phyloP scores from a whole-genome alignment of 177 flowering plant species.

The Tripterygium wilfordii region DNA sequence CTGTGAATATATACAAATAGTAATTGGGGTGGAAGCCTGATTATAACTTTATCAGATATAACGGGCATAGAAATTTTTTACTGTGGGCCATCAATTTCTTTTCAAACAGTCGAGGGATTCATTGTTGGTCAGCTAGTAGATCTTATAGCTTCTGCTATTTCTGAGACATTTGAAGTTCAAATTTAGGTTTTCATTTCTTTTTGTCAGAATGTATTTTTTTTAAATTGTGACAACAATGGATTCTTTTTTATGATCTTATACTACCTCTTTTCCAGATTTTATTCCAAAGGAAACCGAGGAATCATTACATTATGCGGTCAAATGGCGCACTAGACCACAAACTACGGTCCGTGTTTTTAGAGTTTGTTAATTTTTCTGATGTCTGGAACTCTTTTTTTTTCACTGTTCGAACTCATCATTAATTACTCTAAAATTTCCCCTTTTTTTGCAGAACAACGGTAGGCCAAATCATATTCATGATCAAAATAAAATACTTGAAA shows the following conservation, averaged over 20 bases:
- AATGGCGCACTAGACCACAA: slow-evolving; percentile 51
- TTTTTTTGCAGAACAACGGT: slow-evolving; percentile 31
- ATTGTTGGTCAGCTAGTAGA: too few species aligned
- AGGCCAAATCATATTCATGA: slow-evolving; percentile 13
- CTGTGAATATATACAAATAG: too few species aligned
- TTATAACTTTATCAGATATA: too few species aligned
- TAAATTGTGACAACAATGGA: too few species aligned
- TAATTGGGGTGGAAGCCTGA: too few species aligned
- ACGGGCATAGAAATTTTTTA: too few species aligned
- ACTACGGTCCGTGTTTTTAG: not conserved
- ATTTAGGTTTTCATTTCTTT: too few species aligned
- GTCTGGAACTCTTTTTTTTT: not conserved
- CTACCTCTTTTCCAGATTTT: slow-evolving; percentile 19
- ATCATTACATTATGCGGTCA: slow-evolving; percentile 23
- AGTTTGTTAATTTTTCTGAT: not conserved
- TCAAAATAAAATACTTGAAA: slow-evolving; percentile 51
- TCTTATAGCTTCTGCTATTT: too few species aligned
- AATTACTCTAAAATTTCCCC: not conserved
- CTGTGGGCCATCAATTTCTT: too few species aligned
- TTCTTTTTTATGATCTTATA: not conserved
- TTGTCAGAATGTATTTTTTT: too few species aligned
- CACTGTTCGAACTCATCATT: not conserved
- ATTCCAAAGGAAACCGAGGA: slow-evolving; percentile 24
- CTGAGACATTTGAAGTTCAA: too few species aligned
- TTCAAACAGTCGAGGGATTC: too few species aligned